Percentiles rank a stretch among this genome's conserved stretches.
These are phyloP conservation scores for Venturia nashicola DNA, from an alignment of 2,329 filamentous ascomycete genomes.

Conservation along the genomic window DNA sequence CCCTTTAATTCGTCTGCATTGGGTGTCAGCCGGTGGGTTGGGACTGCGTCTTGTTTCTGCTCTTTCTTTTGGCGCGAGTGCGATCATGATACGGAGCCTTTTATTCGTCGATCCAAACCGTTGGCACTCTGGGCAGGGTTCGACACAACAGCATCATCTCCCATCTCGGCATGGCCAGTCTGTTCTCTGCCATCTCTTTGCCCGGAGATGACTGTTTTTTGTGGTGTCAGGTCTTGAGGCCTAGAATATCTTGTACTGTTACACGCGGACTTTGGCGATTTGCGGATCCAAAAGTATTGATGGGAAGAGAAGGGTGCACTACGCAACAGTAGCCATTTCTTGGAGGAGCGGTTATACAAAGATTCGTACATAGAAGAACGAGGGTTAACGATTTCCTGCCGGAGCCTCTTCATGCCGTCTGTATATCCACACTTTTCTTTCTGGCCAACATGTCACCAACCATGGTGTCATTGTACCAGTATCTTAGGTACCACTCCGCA, in stretches of 20 bases:
- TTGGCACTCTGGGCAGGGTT: constrained; percentile 17
- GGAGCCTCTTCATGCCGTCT: not conserved
- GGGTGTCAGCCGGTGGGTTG: constrained; percentile 6
- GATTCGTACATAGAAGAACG: constrained; percentile 9
- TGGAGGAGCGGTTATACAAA: constrained; percentile 6
- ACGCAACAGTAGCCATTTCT: not conserved
- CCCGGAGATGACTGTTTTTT: not conserved
- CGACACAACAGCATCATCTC: constrained; percentile 10
- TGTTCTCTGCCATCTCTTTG: not conserved
- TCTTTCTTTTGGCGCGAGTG: not conserved
- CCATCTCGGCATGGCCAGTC: not conserved
- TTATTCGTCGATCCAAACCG: constrained; percentile 3
- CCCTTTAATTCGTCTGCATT: constrained; percentile 7
- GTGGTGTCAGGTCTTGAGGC: not conserved
- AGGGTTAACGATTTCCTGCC: constrained; percentile 3
- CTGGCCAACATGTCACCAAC: not conserved
- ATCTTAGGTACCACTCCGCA: not conserved
- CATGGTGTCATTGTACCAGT: not conserved
- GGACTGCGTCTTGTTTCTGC: constrained; percentile 1
- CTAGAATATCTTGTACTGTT: constrained; percentile 4
- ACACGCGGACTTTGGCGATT: not conserved
- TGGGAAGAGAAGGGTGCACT: not conserved
- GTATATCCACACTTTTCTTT: too few species aligned
- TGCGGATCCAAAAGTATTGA: constrained; percentile 2
- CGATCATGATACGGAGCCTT: constrained; percentile 12